These are phyloP conservation scores for Ulota crispa DNA, from an alignment of 225 moss, liverwort and hornwort genomes.

Conservation along the genomic window DNA sequence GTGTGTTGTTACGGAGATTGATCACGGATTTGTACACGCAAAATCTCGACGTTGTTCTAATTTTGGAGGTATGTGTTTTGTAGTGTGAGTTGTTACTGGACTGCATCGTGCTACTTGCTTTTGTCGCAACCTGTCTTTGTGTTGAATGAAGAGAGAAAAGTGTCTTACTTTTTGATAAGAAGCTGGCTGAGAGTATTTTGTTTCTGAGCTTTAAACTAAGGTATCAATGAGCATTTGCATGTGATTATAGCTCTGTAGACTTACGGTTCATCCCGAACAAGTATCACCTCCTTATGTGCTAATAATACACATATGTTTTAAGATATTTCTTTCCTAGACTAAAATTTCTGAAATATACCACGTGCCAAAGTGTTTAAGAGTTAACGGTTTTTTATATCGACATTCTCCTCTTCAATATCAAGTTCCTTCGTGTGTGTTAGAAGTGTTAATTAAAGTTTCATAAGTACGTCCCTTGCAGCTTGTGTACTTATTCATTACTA, in stretches of 20 bases:
- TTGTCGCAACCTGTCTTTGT: neutral
- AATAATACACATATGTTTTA: neutral
- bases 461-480: neutral
- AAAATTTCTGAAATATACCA: neutral
- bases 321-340: neutral
- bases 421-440: neutral
- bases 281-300: neutral
- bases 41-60: neutral
- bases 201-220: neutral
- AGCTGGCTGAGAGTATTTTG: neutral
- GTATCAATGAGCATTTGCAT: neutral
- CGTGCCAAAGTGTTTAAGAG: neutral
- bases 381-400: no score
- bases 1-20: neutral
- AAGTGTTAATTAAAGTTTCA: neutral
- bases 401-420: neutral
- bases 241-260: neutral
- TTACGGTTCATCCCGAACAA: neutral
- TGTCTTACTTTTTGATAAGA: neutral
- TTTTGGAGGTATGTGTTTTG: conserved; percentile 15
- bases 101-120: neutral
- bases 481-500: neutral
- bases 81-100: neutral
- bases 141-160: neutral
- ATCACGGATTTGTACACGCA: conserved; percentile 1